Evolutionary conservation across 306 rosid genomes (phyloP), one percentile per base, ranked within the genome.

Genomic region (Rubus parviflorus): DNA sequence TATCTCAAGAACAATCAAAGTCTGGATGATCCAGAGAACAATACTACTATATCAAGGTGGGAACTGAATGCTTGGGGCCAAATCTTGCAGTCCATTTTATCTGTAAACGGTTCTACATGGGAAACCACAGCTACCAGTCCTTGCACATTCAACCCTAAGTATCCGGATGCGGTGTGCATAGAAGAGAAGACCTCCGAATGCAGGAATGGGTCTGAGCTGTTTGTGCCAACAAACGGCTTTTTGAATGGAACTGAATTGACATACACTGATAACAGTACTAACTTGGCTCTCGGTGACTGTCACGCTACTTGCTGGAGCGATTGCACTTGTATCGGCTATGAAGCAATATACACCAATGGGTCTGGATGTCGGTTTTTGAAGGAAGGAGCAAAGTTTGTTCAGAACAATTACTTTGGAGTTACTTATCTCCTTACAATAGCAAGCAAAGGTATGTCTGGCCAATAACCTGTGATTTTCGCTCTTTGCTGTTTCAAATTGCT

Each of bases 11-110:
- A 69, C 51, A 67, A 6, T 68, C 62, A 51, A n/a, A 57, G 71
- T 6, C 22, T 20, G 38, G 70, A 65, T 38, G 23, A 3, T 17
- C 70, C 70, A 16, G 70, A 74, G 19, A 47, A 45, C 70, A 74
- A 35, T 35, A 58, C 58, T 11, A 74, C 78, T 61, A 66, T 61
- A 42, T 70, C 81, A 53, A 76, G 81, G 52, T 81, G 80, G 84
- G 81, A 76, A 66, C 65, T 81, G 40, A 70, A 81, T 49, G n/a
- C 74, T 35, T 70, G 81, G 81, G 84, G 83, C 16, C 79, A 80
- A 51, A 75, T 80, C 60, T 5, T 74, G 75, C 71, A 57, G 66
- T 80, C 72, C 1, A 16, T 75, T 30, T 60, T 80, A 22, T 41
- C 69, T 23, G 20, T 1, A 25, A 45, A 80, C 16, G 57, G 75